These are phyloP conservation scores for Zasmidium angulare DNA, from an alignment of 2,329 filamentous ascomycete species.

Conservation along the genomic window DNA sequence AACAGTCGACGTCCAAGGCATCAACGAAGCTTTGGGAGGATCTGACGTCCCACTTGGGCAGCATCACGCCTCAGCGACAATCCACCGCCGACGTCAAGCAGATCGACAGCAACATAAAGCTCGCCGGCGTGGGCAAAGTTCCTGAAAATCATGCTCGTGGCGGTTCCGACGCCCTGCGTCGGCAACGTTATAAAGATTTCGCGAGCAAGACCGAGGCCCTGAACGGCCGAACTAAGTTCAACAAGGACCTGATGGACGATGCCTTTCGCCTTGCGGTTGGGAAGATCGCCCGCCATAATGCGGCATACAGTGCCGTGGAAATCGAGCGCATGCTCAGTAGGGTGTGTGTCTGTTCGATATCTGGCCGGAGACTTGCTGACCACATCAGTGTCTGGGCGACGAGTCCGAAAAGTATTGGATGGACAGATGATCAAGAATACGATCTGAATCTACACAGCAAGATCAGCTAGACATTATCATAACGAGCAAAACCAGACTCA, in stretches of 20 bases:
- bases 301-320: not conserved
- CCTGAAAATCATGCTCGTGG: not conserved
- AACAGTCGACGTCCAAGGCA: not conserved
- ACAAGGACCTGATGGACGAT: constrained; percentile 1
- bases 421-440: not conserved
- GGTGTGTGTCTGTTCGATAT: not conserved
- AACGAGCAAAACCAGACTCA: not conserved
- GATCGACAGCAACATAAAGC: not conserved
- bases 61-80: not conserved
- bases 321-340: not conserved
- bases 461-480: not conserved
- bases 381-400: not conserved
- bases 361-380: not conserved
- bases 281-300: not conserved
- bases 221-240: not conserved
- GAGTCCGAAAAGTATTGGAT: constrained; percentile 6
- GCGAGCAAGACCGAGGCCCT: not conserved
- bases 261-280: not conserved
- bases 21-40: not conserved
- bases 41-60: not conserved
- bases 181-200: constrained; percentile 1
- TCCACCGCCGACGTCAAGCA: not conserved
- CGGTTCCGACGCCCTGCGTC: not conserved
- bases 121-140: not conserved
- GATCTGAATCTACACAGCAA: not conserved